Conservation (phyloP, 495 filamentous ascomycete species). For the Aspergillus leporis region DNA sequence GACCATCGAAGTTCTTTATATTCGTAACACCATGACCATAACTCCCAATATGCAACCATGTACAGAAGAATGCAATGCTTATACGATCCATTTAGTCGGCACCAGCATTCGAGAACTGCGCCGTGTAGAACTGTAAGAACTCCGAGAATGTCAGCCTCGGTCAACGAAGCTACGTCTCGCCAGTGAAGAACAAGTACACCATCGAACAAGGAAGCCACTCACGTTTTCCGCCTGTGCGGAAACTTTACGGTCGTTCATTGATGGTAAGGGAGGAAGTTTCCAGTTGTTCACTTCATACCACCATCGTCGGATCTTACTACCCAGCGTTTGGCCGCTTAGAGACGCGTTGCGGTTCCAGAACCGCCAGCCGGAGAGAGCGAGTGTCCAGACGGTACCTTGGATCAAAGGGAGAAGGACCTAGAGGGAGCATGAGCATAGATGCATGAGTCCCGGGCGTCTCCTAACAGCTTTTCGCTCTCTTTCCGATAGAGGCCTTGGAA, state of each 20-base stretch:
- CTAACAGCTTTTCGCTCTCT: not conserved
- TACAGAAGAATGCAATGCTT: not conserved
- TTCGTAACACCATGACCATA: conserved; percentile 15
- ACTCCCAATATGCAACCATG: conserved; percentile 13
- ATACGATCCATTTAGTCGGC: conserved; percentile 21
- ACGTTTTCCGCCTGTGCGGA: conserved; percentile 50
- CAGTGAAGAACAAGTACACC: not conserved
- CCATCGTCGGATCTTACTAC: conserved; percentile 75
- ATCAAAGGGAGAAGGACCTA: conserved; percentile 80
- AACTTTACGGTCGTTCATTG: conserved; percentile 29
- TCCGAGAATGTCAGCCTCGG: conserved; percentile 35
- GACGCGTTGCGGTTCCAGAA: conserved; percentile 75
- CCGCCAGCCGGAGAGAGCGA: conserved; percentile 78
- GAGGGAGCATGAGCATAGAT: conserved; percentile 4
- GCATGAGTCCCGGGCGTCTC: conserved; percentile 4
- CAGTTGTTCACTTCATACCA: conserved; percentile 93
- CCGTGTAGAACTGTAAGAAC: conserved; percentile 47
- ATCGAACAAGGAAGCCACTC: conserved; percentile 30
- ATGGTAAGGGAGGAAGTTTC: conserved; percentile 52
- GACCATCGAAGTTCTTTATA: conserved; percentile 1
- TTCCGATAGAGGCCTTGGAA: not conserved
- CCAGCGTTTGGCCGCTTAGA: conserved; percentile 67
- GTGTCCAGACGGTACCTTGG: conserved; percentile 81
- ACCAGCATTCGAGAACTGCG: conserved; percentile 44
- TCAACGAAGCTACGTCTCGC: not conserved